Conservation (phyloP, 2,329 filamentous ascomycete species). For the Alternaria burnsii region DNA sequence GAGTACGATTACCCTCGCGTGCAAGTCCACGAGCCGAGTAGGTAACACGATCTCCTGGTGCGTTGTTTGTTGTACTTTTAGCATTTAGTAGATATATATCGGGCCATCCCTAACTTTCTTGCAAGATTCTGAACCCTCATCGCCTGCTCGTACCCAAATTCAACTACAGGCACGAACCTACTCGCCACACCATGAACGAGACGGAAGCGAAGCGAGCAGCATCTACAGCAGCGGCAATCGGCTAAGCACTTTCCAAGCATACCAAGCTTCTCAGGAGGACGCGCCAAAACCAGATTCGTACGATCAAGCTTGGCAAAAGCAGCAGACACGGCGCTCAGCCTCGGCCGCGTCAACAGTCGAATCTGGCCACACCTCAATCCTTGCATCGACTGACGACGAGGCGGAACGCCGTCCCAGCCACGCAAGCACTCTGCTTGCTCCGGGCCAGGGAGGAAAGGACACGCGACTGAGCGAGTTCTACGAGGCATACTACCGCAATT, state of each 20-base stretch:
- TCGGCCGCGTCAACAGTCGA: conserved; percentile 28
- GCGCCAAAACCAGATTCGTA: conserved; percentile 1
- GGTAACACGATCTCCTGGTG: conserved; percentile 39
- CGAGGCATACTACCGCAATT: conserved; percentile 51
- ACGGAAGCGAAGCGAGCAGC: conserved; percentile 46
- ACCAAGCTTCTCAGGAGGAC: conserved; percentile 27
- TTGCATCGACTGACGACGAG: conserved; percentile 22
- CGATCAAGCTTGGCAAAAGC: background rate
- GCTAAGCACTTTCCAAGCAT: conserved; percentile 28
- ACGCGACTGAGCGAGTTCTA: conserved; percentile 51
- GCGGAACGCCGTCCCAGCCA: conserved; percentile 23
- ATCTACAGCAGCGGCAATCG: conserved; percentile 41
- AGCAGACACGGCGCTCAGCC: conserved; percentile 17
- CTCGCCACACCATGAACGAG: conserved; percentile 38
- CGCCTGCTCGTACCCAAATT: conserved; percentile 6
- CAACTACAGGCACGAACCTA: conserved; percentile 29
- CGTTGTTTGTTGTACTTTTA: conserved; percentile 37
- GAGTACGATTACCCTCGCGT: conserved; percentile 27
- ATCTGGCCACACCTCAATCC: conserved; percentile 33
- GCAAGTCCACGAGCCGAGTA: conserved; percentile 41
- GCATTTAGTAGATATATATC: conserved; percentile 34
- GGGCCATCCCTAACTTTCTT: conserved; percentile 38
- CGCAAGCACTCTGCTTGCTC: conserved; percentile 28
- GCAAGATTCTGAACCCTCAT: conserved; percentile 31
- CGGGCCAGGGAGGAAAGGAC: conserved; percentile 27